Conservation (phyloP, 345 rosid species). For the Brassica juncea region DNA sequence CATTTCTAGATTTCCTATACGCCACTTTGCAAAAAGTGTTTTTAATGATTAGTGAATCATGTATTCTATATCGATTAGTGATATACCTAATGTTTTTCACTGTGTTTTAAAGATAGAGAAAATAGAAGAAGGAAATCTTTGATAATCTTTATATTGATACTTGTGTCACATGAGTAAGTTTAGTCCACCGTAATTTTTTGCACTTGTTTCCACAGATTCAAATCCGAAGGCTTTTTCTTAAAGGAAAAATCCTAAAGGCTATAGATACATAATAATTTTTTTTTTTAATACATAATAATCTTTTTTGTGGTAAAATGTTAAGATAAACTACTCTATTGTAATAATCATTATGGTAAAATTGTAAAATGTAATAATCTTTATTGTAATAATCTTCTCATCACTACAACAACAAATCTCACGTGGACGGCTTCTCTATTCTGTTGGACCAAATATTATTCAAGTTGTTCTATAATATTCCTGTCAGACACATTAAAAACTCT, state of each 20-base stretch:
- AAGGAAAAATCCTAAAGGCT: slow-evolving; percentile 21
- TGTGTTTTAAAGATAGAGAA: background rate
- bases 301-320: too few relatives aligned
- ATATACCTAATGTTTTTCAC: background rate
- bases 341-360: too few relatives aligned
- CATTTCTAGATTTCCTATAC: background rate
- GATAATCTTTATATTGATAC: background rate
- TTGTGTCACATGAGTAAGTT: background rate
- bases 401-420: slow-evolving; percentile 16
- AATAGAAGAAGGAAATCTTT: background rate
- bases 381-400: slow-evolving; percentile 11
- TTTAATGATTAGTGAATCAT: background rate
- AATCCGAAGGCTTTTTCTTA: too few relatives aligned
- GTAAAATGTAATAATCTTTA: too few relatives aligned
- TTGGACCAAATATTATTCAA: background rate
- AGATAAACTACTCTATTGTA: too few relatives aligned
- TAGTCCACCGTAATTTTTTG: background rate
- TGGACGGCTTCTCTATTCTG: slow-evolving; percentile 21
- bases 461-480: background rate
- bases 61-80: background rate
- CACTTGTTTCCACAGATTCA: too few relatives aligned
- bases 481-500: background rate
- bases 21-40: background rate
- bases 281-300: too few relatives aligned
- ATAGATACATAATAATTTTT: background rate